Conservation (phyloP, 1,139 yeast species). For the Kodamaea derodonti region DNA sequence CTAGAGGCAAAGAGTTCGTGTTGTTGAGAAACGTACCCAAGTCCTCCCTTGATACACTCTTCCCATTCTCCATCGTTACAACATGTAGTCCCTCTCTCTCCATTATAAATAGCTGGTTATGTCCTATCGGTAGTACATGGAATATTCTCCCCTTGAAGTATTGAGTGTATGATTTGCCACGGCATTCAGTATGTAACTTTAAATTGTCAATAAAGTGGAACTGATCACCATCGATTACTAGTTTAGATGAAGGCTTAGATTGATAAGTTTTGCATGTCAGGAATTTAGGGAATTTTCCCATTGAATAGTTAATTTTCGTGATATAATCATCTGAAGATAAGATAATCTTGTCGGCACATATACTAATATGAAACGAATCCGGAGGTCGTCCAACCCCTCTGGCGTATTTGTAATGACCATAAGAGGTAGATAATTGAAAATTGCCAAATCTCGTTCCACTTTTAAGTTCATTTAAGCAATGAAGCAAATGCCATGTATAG, state of each 20-base stretch:
- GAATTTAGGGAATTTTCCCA: not conserved
- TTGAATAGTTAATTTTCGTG: not conserved
- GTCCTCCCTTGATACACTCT: not conserved
- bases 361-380: not conserved
- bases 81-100: slow-evolving; percentile 2
- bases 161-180: not conserved
- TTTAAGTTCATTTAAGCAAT: not conserved
- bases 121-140: slow-evolving; percentile 2
- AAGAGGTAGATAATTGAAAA: not conserved
- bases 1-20: slow-evolving; percentile 4
- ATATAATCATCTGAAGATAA: not conserved
- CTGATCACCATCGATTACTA: not conserved
- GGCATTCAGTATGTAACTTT: not conserved
- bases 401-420: not conserved
- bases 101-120: slow-evolving; percentile 2
- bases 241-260: not conserved
- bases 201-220: not conserved
- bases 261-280: not conserved
- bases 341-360: too few species aligned
- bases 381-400: not conserved
- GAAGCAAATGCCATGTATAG: not conserved
- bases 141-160: not conserved
- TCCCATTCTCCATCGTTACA: not conserved
- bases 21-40: slow-evolving; percentile 7
- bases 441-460: not conserved